phyloP scores from a whole-genome alignment of 176 grass and related monocot species.

The Oryza coarctata region DNA sequence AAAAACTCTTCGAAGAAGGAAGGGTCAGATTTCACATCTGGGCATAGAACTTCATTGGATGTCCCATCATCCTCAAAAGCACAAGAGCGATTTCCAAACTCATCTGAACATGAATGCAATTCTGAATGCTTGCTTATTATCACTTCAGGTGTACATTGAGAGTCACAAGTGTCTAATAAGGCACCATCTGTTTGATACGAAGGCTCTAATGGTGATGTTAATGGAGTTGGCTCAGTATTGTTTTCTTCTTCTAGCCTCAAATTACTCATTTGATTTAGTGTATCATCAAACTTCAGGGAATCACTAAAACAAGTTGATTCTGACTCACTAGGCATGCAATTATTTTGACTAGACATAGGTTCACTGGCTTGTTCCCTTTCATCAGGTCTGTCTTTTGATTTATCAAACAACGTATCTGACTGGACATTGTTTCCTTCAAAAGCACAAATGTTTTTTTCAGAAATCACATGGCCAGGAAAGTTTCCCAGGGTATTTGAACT shows the following conservation, averaged over 20 bases:
- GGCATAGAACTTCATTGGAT: constrained; percentile 31
- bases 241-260: constrained; percentile 32
- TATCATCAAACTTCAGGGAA: constrained; percentile 32
- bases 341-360: constrained; percentile 26
- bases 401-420: constrained; percentile 14
- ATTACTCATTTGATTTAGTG: constrained; percentile 35
- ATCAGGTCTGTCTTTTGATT: constrained; percentile 16
- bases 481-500: constrained; percentile 8
- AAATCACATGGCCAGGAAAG: constrained; percentile 18
- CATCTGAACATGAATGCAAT: background rate
- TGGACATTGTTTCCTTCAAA: constrained; percentile 17
- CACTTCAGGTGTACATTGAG: constrained; percentile 34
- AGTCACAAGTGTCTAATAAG: constrained; percentile 24
- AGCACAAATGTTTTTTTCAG: constrained; percentile 24
- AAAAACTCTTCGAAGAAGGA: constrained; percentile 59
- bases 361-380: constrained; percentile 33
- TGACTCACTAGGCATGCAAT: background rate
- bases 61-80: constrained; percentile 26
- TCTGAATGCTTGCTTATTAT: constrained; percentile 22
- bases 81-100: constrained; percentile 18
- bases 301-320: constrained; percentile 36
- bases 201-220: constrained; percentile 18
- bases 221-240: constrained; percentile 8
- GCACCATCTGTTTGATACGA: constrained; percentile 29
- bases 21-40: constrained; percentile 61